A percentile compares a stretch with the other conserved stretches of the same genome.
Conservation (phyloP, 169 alveolate species). For the Eimeria maxima region DNA sequence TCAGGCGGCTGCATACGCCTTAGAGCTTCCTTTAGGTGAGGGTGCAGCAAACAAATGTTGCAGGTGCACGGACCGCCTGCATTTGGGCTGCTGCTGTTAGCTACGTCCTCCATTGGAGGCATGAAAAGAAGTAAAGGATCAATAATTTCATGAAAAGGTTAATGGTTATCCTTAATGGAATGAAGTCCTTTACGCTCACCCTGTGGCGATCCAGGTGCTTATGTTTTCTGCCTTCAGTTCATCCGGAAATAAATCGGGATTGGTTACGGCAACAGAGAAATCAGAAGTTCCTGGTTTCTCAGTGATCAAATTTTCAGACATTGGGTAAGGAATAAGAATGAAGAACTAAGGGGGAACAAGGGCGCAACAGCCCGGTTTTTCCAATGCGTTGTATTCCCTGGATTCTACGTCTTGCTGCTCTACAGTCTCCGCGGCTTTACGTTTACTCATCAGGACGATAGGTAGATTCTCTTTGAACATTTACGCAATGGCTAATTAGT, state of each 20-base stretch:
- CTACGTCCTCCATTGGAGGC: not conserved
- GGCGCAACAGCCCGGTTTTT: not conserved
- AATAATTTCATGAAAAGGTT: not conserved
- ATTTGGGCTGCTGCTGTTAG: not conserved
- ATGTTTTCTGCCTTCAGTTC: not conserved
- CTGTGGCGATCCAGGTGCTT: not conserved
- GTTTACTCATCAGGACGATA: not conserved
- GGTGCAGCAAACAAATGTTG: slow-evolving; percentile 55
- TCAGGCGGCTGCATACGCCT: slow-evolving; percentile 71
- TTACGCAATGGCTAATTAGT: not conserved
- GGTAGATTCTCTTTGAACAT: not conserved
- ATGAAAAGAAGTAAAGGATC: not conserved
- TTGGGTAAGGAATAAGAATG: not conserved
- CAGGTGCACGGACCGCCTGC: slow-evolving; percentile 6
- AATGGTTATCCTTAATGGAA: not conserved
- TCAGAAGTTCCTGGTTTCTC: not conserved
- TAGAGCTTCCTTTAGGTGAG: slow-evolving; percentile 58
- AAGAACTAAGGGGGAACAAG: not conserved
- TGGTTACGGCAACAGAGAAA: not conserved
- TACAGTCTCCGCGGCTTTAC: not conserved
- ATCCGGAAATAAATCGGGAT: not conserved
- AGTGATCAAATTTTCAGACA: not conserved
- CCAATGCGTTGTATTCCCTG: not conserved
- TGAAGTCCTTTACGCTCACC: not conserved
- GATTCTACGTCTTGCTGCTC: not conserved